Evolutionary conservation across 768 basidiomycete genomes (phyloP).

Genomic region (Dioszegia crocea): DNA sequence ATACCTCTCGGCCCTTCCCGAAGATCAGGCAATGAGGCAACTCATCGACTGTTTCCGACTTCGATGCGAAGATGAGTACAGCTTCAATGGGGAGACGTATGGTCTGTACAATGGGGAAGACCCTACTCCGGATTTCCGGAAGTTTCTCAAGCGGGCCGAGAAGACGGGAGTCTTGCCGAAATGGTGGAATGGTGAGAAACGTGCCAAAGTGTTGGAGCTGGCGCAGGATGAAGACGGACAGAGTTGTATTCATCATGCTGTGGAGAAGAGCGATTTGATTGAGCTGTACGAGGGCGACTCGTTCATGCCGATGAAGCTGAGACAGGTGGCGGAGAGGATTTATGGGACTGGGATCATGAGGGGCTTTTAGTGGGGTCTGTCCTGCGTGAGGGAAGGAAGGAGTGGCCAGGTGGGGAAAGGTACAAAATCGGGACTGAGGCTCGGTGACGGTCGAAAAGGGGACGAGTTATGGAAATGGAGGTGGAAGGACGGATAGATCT

Average conservation of each 20-base stretch:
- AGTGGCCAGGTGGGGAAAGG: too few species aligned
- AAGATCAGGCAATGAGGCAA: background rate
- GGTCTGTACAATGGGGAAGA: background rate
- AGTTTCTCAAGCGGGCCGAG: background rate
- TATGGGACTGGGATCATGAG: too few species aligned
- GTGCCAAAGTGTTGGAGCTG: background rate
- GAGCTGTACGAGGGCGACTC: background rate
- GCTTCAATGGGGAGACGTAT: background rate
- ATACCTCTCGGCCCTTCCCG: background rate
- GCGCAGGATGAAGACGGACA: background rate
- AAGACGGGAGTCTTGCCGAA: background rate
- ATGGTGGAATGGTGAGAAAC: background rate
- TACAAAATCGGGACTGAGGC: too few species aligned
- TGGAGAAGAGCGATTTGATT: conserved; percentile 1
- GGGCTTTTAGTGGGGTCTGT: too few species aligned
- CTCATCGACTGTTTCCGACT: conserved; percentile 10
- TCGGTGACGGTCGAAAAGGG: too few species aligned
- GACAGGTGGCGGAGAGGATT: background rate
- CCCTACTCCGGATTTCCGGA: background rate
- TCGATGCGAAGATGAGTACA: conserved; percentile 6
- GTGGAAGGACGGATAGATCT: too few species aligned
- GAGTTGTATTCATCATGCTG: conserved; percentile 1
- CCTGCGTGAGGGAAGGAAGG: too few species aligned
- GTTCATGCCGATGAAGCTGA: conserved; percentile 3
- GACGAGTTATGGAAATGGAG: too few species aligned